phyloP scores from a whole-genome alignment of 2,329 filamentous ascomycete genomes.

The Plenodomus tracheiphilus region DNA sequence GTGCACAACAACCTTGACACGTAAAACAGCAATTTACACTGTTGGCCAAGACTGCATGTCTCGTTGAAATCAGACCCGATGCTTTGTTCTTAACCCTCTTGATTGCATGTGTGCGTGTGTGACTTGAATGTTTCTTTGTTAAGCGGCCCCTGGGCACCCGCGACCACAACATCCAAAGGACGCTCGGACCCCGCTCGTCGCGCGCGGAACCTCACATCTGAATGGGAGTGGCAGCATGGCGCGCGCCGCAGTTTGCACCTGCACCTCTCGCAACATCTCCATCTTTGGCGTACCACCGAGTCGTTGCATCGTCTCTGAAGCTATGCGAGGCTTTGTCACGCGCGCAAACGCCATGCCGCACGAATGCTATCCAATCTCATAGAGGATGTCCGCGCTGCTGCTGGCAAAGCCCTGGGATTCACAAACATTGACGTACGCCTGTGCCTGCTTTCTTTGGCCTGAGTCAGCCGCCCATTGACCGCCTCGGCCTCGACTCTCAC shows the following conservation, averaged over 20 bases:
- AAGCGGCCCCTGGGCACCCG: too few relatives aligned
- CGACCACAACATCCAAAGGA: too few relatives aligned
- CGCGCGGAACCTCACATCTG: background rate
- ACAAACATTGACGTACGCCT: constrained; percentile 10
- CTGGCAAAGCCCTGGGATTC: constrained; percentile 4
- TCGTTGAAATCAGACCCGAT: too few relatives aligned
- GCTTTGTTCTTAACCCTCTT: too few relatives aligned
- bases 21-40: too few relatives aligned
- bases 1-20: too few relatives aligned
- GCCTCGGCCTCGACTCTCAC: background rate
- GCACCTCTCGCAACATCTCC: constrained; percentile 7
- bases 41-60: too few relatives aligned
- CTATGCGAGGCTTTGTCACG: constrained; percentile 5
- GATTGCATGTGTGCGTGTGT: too few relatives aligned
- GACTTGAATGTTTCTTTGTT: too few relatives aligned
- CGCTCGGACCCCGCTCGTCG: background rate
- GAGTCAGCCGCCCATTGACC: background rate
- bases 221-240: background rate
- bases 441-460: constrained; percentile 5
- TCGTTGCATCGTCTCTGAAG: background rate
- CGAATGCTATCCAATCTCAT: constrained; percentile 10
- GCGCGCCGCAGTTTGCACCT: constrained; percentile 14
- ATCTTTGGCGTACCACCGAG: background rate
- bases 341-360: constrained; percentile 9
- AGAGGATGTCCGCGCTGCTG: constrained; percentile 6